These are phyloP conservation scores for Xylaria grammica DNA, from an alignment of 495 filamentous ascomycete species.

Conservation along the genomic window DNA sequence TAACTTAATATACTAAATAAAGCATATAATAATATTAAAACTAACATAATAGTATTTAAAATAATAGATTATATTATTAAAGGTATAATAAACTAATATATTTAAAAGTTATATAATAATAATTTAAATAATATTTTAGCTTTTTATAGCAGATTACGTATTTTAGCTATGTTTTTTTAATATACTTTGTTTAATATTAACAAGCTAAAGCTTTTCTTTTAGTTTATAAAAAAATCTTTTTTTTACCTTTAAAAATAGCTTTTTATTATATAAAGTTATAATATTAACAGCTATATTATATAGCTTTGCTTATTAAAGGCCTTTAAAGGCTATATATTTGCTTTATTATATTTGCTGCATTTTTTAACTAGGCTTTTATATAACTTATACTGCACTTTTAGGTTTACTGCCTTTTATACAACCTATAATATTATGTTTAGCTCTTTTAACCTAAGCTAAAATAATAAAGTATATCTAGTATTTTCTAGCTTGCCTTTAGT, in stretches of 20 bases:
- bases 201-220: background rate
- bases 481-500: background rate
- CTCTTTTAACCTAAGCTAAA: background rate
- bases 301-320: background rate
- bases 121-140: background rate
- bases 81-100: background rate
- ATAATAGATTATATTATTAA: background rate
- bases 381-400: background rate
- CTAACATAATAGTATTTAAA: background rate
- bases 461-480: background rate
- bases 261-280: background rate
- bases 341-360: background rate
- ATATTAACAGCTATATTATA: conserved; percentile 4
- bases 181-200: background rate
- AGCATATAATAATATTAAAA: no score
- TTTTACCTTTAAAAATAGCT: background rate
- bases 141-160: background rate
- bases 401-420: background rate
- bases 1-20: background rate
- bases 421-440: background rate
- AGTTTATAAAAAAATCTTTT: background rate
- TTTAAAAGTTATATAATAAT: background rate
- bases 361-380: background rate
- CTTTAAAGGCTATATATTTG: background rate
- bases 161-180: background rate